Evolutionary conservation across 2,329 filamentous ascomycete genomes (phyloP).

Genomic region (Ascochyta viciae-villosae): DNA sequence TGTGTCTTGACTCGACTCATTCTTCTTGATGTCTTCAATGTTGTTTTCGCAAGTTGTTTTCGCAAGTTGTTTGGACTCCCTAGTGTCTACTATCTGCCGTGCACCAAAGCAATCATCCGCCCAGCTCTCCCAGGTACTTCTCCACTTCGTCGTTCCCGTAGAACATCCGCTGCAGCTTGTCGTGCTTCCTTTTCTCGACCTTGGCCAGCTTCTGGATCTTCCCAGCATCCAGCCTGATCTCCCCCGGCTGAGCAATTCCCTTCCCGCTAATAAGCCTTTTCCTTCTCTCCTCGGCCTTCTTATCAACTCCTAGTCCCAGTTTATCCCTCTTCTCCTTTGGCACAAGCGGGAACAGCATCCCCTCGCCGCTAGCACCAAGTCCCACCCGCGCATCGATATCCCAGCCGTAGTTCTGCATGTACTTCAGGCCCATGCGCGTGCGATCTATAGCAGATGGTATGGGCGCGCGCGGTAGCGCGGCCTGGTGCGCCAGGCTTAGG

Average conservation of each 20-base stretch:
- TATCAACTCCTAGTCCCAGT: slow-evolving; percentile 70
- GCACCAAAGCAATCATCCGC: neutral
- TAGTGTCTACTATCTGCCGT: no score
- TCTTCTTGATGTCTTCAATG: no score
- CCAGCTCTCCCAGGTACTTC: slow-evolving; percentile 67
- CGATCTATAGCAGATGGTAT: slow-evolving; percentile 76
- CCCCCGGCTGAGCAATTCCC: slow-evolving; percentile 45
- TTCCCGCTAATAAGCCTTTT: slow-evolving; percentile 28
- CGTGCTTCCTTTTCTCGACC: slow-evolving; percentile 67
- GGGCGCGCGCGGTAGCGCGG: slow-evolving; percentile 71
- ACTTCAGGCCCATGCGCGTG: slow-evolving; percentile 71
- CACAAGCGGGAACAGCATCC: slow-evolving; percentile 79
- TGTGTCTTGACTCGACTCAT: no score
- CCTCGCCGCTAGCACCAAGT: slow-evolving; percentile 71
- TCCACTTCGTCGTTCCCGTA: slow-evolving; percentile 79
- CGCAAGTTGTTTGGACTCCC: no score
- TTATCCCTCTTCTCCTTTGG: slow-evolving; percentile 74
- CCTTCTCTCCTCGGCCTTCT: slow-evolving; percentile 51
- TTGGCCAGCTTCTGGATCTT: slow-evolving; percentile 68
- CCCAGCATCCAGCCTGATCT: slow-evolving; percentile 68
- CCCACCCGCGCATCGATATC: slow-evolving; percentile 76
- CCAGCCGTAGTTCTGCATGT: slow-evolving; percentile 73
- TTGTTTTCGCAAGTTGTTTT: no score
- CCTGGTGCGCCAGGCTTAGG: slow-evolving; percentile 70
- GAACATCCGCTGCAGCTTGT: slow-evolving; percentile 73